These are phyloP conservation scores for Globisporangium heterothallicum DNA, from an alignment of 352 stramenopile species.

Conservation along the genomic window DNA sequence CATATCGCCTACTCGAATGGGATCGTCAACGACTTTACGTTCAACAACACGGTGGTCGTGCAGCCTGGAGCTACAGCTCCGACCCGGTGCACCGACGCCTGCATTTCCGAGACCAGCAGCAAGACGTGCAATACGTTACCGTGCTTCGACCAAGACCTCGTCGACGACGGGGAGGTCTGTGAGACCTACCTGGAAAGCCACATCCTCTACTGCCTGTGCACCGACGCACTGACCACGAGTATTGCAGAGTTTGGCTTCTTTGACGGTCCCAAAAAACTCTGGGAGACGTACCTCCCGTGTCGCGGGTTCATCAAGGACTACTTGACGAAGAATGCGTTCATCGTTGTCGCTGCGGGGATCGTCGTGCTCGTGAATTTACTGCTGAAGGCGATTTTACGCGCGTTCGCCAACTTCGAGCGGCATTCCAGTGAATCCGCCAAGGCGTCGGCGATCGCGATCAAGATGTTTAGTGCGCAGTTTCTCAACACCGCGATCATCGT, in stretches of 20 bases:
- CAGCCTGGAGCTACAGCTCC: constrained; percentile 9
- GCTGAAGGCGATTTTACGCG: constrained; percentile 61
- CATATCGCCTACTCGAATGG: constrained; percentile 64
- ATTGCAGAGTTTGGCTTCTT: constrained; percentile 47
- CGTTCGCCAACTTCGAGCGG: constrained; percentile 62
- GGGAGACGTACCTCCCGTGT: constrained; percentile 47
- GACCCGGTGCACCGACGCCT: constrained; percentile 48
- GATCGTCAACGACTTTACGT: constrained; percentile 36
- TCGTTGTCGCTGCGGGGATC: constrained; percentile 51
- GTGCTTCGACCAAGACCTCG: constrained; percentile 47
- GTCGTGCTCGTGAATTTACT: constrained; percentile 77
- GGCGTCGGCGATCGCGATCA: constrained; percentile 61
- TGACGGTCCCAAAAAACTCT: constrained; percentile 46
- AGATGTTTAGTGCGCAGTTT: constrained; percentile 79
- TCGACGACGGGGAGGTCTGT: constrained; percentile 33
- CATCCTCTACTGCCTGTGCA: constrained; percentile 74
- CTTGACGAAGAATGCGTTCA: constrained; percentile 58
- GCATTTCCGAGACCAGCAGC: constrained; percentile 47
- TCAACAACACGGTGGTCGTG: constrained; percentile 13
- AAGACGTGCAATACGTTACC: constrained; percentile 52
- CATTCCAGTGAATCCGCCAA: constrained; percentile 83
- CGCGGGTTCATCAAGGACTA: constrained; percentile 66
- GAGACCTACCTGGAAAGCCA: constrained; percentile 59
- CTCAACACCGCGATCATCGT: constrained; percentile 84
- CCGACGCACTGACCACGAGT: constrained; percentile 32